Evolutionary conservation across 768 basidiomycete genomes (phyloP).

Genomic region (Cystofilobasidium bisporidii): DNA sequence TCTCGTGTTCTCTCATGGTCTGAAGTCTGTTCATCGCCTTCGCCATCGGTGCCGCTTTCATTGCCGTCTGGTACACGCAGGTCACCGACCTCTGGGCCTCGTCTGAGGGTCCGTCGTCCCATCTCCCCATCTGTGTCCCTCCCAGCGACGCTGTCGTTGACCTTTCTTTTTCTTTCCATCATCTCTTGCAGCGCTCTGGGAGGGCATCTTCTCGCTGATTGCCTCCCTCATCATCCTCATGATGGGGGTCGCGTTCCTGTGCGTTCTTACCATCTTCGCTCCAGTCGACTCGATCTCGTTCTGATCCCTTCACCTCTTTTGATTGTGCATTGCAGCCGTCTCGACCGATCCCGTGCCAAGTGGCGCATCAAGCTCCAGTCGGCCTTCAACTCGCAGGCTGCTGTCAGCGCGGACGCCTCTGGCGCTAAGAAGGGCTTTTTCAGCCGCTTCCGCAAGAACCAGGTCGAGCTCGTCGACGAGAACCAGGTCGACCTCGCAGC

Average conservation of each 20-base stretch:
- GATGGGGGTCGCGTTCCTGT: slow-evolving; percentile 91
- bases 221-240: slow-evolving; percentile 65
- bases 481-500: slow-evolving; percentile 19
- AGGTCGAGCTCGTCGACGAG: slow-evolving; percentile 17
- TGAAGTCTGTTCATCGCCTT: slow-evolving; percentile 10
- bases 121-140: background rate
- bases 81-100: slow-evolving; percentile 72
- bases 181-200: slow-evolving; percentile 57
- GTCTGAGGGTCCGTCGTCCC: slow-evolving; percentile 49
- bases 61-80: slow-evolving; percentile 90
- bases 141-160: background rate
- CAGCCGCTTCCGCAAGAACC: background rate
- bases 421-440: background rate
- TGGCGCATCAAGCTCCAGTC: slow-evolving; percentile 81
- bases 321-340: slow-evolving; percentile 33
- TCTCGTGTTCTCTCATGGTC: too few relatives aligned
- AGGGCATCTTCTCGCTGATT: slow-evolving; percentile 54
- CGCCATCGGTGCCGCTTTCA: slow-evolving; percentile 65
- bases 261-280: slow-evolving; percentile 34
- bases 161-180: background rate
- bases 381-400: slow-evolving; percentile 50
- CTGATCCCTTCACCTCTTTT: too few relatives aligned
- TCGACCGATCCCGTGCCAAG: slow-evolving; percentile 87
- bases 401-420: background rate
- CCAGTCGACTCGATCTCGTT: too few relatives aligned